A percentile compares a stretch with the other conserved stretches of the same genome.
Conservation (phyloP, 768 basidiomycete genomes). For the Tulasnella calospora region DNA sequence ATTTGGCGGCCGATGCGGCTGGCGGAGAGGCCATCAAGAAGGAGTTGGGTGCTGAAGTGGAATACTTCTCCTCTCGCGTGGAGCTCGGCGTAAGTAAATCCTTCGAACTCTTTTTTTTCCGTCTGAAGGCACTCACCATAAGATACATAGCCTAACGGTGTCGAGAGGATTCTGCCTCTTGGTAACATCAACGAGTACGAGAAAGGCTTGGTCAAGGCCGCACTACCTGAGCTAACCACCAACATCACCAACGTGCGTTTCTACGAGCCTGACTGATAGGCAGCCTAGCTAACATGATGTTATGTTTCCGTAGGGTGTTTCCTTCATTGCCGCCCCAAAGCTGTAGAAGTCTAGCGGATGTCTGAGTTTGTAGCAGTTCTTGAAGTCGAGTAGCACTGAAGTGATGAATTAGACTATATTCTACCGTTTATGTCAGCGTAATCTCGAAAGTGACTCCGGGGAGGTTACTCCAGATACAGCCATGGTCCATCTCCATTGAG, state of each 20-base stretch:
- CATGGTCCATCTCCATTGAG: too few species aligned
- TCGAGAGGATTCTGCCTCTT: conserved; percentile 74
- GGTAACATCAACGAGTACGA: conserved; percentile 71
- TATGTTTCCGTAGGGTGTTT: conserved; percentile 14
- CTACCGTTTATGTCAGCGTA: too few species aligned
- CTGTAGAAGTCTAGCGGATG: conserved; percentile 21
- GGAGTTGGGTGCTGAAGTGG: conserved; percentile 69
- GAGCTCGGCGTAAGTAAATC: conserved; percentile 68
- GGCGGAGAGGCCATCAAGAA: conserved; percentile 70
- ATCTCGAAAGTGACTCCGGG: too few species aligned
- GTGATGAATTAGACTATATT: too few species aligned
- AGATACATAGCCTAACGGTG: conserved; percentile 61
- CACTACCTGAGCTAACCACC: conserved; percentile 67
- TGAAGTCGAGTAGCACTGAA: too few species aligned
- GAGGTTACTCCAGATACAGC: too few species aligned
- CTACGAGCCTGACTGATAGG: background rate
- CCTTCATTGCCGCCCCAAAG: conserved; percentile 28
- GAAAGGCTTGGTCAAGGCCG: conserved; percentile 68
- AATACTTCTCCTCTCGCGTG: conserved; percentile 85
- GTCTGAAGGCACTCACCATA: background rate
- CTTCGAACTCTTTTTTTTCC: too few species aligned
- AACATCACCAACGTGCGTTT: conserved; percentile 54
- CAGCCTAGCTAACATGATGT: background rate
- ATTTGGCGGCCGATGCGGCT: conserved; percentile 62
- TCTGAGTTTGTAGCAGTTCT: background rate